Evolutionary conservation across 805 yeast genomes (phyloP), one percentile per base, ranked within the genome.

Genomic region (Kuraishia molischiana): DNA sequence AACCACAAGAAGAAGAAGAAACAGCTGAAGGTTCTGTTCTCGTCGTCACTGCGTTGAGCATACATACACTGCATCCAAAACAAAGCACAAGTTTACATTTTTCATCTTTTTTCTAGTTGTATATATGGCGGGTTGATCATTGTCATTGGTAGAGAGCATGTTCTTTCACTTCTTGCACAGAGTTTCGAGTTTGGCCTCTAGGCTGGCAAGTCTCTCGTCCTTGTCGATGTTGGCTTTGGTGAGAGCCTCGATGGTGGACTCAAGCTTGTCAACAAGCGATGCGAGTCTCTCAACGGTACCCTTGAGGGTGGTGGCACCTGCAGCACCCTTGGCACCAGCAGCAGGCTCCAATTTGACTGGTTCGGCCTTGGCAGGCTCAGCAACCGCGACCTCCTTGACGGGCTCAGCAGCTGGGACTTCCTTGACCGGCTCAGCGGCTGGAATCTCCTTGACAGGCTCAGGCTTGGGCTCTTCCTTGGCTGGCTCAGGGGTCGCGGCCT

Each of bases 211-310:
- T 52, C 74, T 74, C 31, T 64, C 77, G 50, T 83, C 90, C 51
- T 81, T 83, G 24, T 73, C 80, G n/a, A 67, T 44, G 39, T 74
- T 79, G 3, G 79, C 64, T 14, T 65, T 62, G 6, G 68, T 62
- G 41, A 84, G 62, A 39, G 58, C 66, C 9, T 63, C 49, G 33
- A 84, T 70, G 32, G 77, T 73, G 0, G 59, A 39, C 52, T 83
- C 87, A 34, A 84, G 64, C 21, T 67, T 62, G 3, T 63, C 61
- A 17, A 80, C 86, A 24, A 84, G 56, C 2, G 60, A 41, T 4
- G 82, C 74, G 38, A 84, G 62, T 44, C 72, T 79, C 45, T 80
- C 90, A 24, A 83, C 79, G 1, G 86, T 76, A 8, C 74, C 80
- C 49, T 80, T 80, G 42, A 84, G 64, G 1, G 87, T 82, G 24